Base-by-base conservation (phyloP, 208 protist genomes). In the Crithidia sp. region DNA sequence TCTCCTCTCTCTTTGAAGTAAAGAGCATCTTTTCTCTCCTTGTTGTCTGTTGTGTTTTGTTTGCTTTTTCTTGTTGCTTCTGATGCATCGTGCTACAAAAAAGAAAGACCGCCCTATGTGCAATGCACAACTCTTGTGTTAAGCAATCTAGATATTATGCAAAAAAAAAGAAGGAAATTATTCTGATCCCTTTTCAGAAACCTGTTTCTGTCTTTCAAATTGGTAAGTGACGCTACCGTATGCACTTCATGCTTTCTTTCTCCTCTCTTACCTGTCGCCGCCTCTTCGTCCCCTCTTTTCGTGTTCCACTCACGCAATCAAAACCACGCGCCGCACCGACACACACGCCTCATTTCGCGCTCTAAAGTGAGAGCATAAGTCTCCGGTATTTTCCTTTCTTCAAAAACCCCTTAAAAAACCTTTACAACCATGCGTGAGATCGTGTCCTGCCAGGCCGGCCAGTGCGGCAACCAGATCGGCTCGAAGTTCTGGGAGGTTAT, bases 381-480 rank as follows among this genome's bases (percentile, higher is more conserved):
- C 5, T 36, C 8, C 7, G 55, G 6, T 59, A 41, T 12, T 12
- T 47, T 14, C n/a, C 16, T 39, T 47, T 19, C 40, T 47, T 45
- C 55, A 68, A 49, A n/a, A 80, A 58, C 40, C 39, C 54, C 43
- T 36, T 49, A n/a, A 77, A 79, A 41, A 76, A 69, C 59, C 19
- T 12, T 53, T 28, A 44, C 60, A 14, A 62, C 7, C 52, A 74
- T 99, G 87, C 83, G 85, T 60, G 86, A 91, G 60, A 91, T 90
- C 70, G 82, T 89, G 7, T 93, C 75, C 66, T 76, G 83, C 77
- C 83, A 92, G 75, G 82, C 71, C 57, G 83, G 83, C 75, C 83
- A 91, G 83, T 86, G 82, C 85, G 85, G 83, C 61, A 90, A 88
- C 81, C 85, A 90, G 78, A 90, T 89, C 61, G 84, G 88, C 76